These are phyloP conservation scores for Fraxinus anomala DNA, from an alignment of 257 asterid genomes.

Conservation along the genomic window DNA sequence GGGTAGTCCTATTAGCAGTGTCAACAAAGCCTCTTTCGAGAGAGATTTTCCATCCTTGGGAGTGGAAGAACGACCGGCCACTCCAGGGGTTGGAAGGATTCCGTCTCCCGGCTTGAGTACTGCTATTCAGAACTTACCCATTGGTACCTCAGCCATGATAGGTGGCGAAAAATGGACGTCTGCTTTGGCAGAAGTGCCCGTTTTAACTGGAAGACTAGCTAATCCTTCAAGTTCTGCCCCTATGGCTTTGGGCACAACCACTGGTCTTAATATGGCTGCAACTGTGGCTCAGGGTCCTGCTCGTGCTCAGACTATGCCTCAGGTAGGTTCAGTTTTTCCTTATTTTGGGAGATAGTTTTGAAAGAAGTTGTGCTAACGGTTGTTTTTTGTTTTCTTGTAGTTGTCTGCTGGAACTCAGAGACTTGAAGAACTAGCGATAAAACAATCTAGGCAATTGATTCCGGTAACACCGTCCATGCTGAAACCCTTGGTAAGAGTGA, in stretches of 20 bases:
- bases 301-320: constrained; percentile 57
- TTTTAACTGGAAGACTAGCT: constrained; percentile 40
- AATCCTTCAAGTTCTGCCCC: constrained; percentile 42
- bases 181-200: constrained; percentile 70
- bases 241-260: constrained; percentile 38
- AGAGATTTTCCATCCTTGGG: constrained; percentile 64
- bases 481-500: constrained; percentile 63
- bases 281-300: constrained; percentile 71
- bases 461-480: constrained; percentile 82
- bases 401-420: constrained; percentile 67
- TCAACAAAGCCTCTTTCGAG: constrained; percentile 50
- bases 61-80: constrained; percentile 50
- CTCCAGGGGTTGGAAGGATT: constrained; percentile 60
- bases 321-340: constrained; percentile 42
- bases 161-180: constrained; percentile 82
- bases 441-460: constrained; percentile 85
- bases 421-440: constrained; percentile 82
- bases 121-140: constrained; percentile 53
- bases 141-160: constrained; percentile 45
- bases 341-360: constrained; percentile 5
- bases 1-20: constrained; percentile 40
- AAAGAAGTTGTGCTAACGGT: constrained; percentile 25
- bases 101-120: constrained; percentile 71
- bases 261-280: constrained; percentile 78
- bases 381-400: constrained; percentile 39